phyloP scores from a whole-genome alignment of 257 asterid species.

The Rubia yunnanensis region DNA sequence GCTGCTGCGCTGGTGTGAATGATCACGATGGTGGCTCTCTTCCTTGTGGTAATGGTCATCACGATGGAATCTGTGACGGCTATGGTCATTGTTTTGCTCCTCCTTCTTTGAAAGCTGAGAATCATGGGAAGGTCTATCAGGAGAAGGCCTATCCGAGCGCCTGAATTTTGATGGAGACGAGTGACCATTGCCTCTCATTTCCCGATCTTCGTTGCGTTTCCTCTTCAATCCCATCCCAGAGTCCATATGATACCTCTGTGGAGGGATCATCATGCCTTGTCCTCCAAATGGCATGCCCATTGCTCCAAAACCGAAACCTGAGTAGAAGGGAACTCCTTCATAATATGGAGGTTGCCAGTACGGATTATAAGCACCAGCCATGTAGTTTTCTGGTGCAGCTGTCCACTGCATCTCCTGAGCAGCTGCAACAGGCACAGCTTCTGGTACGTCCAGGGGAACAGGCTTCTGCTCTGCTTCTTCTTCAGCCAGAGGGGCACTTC shows the following conservation, averaged over 20 bases:
- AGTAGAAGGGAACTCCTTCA: no score
- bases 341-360: no score
- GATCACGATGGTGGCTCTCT: background rate
- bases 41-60: background rate
- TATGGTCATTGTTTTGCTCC: background rate
- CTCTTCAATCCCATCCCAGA: no score
- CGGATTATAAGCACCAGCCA: background rate
- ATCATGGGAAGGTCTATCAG: background rate
- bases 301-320: no score
- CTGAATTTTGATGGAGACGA: background rate
- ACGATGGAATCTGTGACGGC: background rate
- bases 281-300: no score
- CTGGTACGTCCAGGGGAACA: no score
- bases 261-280: no score
- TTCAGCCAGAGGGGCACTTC: background rate
- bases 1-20: background rate
- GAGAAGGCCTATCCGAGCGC: background rate
- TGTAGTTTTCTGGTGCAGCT: no score
- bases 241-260: no score
- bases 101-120: background rate
- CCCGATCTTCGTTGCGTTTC: background rate
- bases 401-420: no score
- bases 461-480: background rate
- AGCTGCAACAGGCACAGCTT: background rate
- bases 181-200: background rate